A percentile compares a stretch with the other conserved stretches of the same genome.
Evolutionary conservation across 768 basidiomycete species (phyloP).

Genomic region (Russula abietina): DNA sequence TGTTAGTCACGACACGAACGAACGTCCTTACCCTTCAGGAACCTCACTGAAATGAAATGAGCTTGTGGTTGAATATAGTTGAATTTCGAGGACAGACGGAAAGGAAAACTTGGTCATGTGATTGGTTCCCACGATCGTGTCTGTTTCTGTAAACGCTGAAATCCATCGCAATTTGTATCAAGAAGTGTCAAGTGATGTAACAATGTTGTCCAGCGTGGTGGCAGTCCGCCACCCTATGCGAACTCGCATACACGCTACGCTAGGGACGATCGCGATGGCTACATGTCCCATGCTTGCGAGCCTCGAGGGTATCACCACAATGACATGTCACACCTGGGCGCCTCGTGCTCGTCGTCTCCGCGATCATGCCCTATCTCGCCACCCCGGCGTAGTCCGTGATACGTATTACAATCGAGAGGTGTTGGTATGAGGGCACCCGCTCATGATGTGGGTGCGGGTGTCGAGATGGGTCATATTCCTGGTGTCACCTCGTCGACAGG

Average conservation of each 20-base stretch:
- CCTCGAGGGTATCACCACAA: constrained; percentile 21
- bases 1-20: constrained; percentile 8
- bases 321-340: constrained; percentile 16
- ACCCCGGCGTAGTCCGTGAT: constrained; percentile 16
- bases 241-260: constrained; percentile 27
- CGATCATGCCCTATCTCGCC: constrained; percentile 23
- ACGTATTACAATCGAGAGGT: constrained; percentile 15
- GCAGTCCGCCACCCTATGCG: constrained; percentile 10
- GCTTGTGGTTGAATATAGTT: too few relatives aligned
- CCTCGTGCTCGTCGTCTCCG: constrained; percentile 19
- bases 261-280: constrained; percentile 23
- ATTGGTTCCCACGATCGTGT: too few relatives aligned
- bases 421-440: constrained; percentile 3
- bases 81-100: too few relatives aligned
- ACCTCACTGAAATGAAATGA: too few relatives aligned
- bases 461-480: too few relatives aligned
- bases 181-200: too few relatives aligned
- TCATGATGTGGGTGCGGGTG: constrained; percentile 3
- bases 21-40: constrained; percentile 53
- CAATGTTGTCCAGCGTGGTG: constrained; percentile 11
- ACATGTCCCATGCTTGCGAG: constrained; percentile 18
- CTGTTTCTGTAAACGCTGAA: too few relatives aligned
- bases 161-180: too few relatives aligned
- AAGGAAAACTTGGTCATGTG: too few relatives aligned
- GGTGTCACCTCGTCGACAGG: too few relatives aligned